Evolutionary conservation across 179 eudicot species (phyloP), one percentile per base, ranked within the genome.

Genomic region (Nepenthes alata): DNA sequence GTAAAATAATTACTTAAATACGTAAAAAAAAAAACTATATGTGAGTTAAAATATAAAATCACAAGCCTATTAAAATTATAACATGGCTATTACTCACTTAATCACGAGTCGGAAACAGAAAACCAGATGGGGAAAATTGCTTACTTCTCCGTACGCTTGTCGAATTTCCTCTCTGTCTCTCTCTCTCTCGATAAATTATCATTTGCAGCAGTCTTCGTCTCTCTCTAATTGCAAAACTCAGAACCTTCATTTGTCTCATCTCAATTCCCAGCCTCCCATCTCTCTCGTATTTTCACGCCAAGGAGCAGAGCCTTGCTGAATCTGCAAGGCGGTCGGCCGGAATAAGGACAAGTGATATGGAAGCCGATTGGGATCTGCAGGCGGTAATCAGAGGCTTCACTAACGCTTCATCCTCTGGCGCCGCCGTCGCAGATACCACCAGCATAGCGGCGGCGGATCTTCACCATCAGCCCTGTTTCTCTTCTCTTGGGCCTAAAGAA

Each of bases 331-430:
- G 7, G 59, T 11, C 59, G 37, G 59, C 6, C 11, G 37, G 59
- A 5, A 37, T 0, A 25, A 56, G 13, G 37, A 65, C 62, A 66
- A 62, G 13, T 10, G 34, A 36, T 56, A 70, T 79, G 83, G 79
- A 59, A 3, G 85, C 78, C 1, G 89, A 81, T 61, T 84, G 89
- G 89, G 89, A 81, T 75, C 84, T 84, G 1, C 78, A 78, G 2
- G 89, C 89, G 37, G 84, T 84, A 56, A 84, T 84, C 73, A 75
- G 89, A 73, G 71, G 86, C 74, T 74, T 76, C 78, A 47, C 67
- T 64, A 3, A 75, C 68, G 36, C 37, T 8, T 16, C 37, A 36
- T 54, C 58, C 58, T 54, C 12, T 48, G 10, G 11, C 38, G 37
- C 15, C 25, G 53, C 69, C 49, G 16, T 75, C 57, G 3, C 41